These are phyloP conservation scores for Gonium pectorale DNA, from an alignment of 139 green algal species.

Conservation along the genomic window DNA sequence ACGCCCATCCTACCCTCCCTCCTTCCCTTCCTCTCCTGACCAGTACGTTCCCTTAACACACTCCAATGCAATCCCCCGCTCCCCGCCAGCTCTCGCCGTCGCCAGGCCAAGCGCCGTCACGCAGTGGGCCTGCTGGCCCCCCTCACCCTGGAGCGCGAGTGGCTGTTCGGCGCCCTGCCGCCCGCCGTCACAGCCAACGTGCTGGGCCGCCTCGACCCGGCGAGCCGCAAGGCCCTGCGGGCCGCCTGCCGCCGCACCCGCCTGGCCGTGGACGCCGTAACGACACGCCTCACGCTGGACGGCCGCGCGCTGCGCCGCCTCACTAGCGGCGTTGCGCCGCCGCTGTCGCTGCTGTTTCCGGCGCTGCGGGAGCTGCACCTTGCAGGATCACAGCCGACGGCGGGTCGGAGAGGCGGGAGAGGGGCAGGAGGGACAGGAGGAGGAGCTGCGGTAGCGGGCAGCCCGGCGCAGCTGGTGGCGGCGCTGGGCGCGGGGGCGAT, in stretches of 20 bases:
- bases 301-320: slow-evolving; percentile 9
- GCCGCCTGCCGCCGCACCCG: slow-evolving; percentile 12
- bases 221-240: slow-evolving; percentile 15
- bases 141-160: slow-evolving; percentile 27
- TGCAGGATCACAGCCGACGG: neutral
- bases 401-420: neutral
- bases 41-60: neutral
- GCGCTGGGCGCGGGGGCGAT: neutral
- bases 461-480: neutral
- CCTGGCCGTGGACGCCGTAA: slow-evolving; percentile 2
- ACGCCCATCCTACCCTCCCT: neutral
- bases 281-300: neutral
- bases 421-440: neutral
- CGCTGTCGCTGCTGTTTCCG: slow-evolving; percentile 10
- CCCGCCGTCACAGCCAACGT: slow-evolving; percentile 14
- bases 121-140: slow-evolving; percentile 2
- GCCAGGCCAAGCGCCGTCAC: slow-evolving; percentile 11
- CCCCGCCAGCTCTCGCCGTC: slow-evolving; percentile 16
- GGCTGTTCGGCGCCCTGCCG: slow-evolving; percentile 8
- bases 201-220: slow-evolving; percentile 12
- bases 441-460: neutral
- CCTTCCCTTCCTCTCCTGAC: neutral
- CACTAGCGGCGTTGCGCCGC: neutral
- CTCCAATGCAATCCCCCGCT: no score
- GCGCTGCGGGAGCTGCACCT: neutral